Evolutionary conservation across 139 green algal species (phyloP).

Genomic region (Asterochloris erici): DNA sequence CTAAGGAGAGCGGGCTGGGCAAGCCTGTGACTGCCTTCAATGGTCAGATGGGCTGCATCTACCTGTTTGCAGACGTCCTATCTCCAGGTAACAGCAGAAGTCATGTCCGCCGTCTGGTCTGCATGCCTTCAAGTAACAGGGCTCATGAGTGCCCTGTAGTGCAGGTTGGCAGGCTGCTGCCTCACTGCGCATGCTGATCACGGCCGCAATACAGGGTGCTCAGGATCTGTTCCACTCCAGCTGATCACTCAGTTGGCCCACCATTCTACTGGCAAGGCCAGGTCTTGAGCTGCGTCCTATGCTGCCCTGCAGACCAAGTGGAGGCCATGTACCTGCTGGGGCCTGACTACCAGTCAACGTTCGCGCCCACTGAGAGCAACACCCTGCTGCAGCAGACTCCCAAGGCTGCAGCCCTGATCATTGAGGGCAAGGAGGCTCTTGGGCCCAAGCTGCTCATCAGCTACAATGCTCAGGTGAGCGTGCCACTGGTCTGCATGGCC

Average conservation of each 20-base stretch:
- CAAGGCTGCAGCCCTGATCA: constrained; percentile 16
- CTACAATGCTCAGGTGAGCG: constrained; percentile 32
- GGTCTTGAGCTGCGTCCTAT: not conserved
- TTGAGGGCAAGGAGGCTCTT: constrained; percentile 23
- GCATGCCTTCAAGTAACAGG: not conserved
- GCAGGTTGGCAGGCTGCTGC: too few species aligned
- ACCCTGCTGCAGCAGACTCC: constrained; percentile 30
- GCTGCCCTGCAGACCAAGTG: constrained; percentile 27
- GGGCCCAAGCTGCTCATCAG: constrained; percentile 19
- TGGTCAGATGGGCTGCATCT: constrained; percentile 40
- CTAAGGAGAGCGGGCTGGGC: constrained; percentile 14
- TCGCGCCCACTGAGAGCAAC: constrained; percentile 25
- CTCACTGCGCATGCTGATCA: too few species aligned
- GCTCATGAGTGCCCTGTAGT: too few species aligned
- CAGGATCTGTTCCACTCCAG: not conserved
- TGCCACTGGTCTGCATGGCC: too few species aligned
- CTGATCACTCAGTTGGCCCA: too few species aligned
- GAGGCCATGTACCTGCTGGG: constrained; percentile 32
- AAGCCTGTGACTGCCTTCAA: constrained; percentile 27
- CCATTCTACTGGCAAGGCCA: too few species aligned
- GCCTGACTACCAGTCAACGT: constrained; percentile 34
- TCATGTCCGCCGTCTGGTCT: not conserved
- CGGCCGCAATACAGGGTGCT: too few species aligned
- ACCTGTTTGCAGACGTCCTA: constrained; percentile 42
- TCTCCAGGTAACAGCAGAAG: constrained; percentile 20